Conservation (phyloP, 2,329 filamentous ascomycete genomes). For the Thelonectria olida region DNA sequence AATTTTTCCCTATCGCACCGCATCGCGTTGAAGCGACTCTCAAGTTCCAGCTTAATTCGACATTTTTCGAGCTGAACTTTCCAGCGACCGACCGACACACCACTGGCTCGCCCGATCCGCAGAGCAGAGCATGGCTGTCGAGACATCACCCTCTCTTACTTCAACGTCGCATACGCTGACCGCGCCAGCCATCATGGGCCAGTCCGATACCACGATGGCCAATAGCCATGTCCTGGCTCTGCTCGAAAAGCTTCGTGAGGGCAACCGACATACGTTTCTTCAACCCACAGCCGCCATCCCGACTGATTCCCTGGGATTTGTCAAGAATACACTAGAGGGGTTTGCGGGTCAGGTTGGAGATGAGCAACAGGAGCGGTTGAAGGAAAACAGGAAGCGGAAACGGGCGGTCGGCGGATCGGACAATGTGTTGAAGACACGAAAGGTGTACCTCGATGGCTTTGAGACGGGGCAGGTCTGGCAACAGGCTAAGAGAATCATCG, state of each 20-base stretch:
- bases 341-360: conserved; percentile 79
- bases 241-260: conserved; percentile 64
- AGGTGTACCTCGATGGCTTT: conserved; percentile 87
- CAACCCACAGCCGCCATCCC: conserved; percentile 75
- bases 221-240: conserved; percentile 58
- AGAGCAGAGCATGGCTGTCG: conserved; percentile 46
- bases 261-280: conserved; percentile 78
- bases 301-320: conserved; percentile 74
- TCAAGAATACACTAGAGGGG: conserved; percentile 83
- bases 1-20: conserved; percentile 35
- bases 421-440: conserved; percentile 77
- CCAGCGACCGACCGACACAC: conserved; percentile 20
- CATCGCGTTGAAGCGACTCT: conserved; percentile 5
- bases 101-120: conserved; percentile 1
- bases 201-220: conserved; percentile 45
- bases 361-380: conserved; percentile 74
- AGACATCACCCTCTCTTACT: conserved; percentile 67
- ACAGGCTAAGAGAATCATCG: conserved; percentile 85
- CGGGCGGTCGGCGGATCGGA: conserved; percentile 61
- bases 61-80: conserved; percentile 13
- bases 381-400: conserved; percentile 82
- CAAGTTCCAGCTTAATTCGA: conserved; percentile 15
- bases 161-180: conserved; percentile 73
- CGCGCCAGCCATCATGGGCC: conserved; percentile 55
- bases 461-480: conserved; percentile 92